phyloP scores from a whole-genome alignment of 805 yeast genomes.

The Ogataea trehalophila region DNA sequence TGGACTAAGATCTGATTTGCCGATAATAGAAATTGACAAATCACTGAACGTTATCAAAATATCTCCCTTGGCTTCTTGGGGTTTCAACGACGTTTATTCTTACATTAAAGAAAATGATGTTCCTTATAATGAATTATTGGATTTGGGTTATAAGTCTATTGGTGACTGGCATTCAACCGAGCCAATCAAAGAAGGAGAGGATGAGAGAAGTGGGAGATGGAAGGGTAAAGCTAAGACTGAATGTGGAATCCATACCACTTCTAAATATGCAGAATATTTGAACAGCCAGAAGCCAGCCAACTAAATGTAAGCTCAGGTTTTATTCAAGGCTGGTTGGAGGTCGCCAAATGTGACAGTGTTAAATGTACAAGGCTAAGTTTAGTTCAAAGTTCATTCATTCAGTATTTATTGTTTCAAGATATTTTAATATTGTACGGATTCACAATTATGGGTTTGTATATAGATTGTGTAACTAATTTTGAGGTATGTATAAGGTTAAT shows the following conservation, averaged over 20 bases:
- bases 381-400: no score
- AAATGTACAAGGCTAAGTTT: no score
- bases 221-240: conserved; percentile 88
- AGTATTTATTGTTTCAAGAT: no score
- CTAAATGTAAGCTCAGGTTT: conserved; percentile 4
- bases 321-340: not conserved
- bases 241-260: conserved; percentile 88
- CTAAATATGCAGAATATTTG: conserved; percentile 63
- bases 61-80: conserved; percentile 85
- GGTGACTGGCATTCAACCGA: conserved; percentile 95
- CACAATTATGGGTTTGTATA: no score
- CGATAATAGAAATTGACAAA: conserved; percentile 72
- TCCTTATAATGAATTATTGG: conserved; percentile 80
- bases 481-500: no score
- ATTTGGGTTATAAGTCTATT: conserved; percentile 82
- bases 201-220: conserved; percentile 97
- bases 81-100: conserved; percentile 60
- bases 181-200: conserved; percentile 88
- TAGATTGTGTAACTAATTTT: no score
- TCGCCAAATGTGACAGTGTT: no score
- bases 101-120: conserved; percentile 70
- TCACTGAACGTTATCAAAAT: conserved; percentile 72
- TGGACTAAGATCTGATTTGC: conserved; percentile 66
- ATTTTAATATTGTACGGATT: no score
- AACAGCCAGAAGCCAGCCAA: conserved; percentile 10